Evolutionary conservation across 768 basidiomycete genomes (phyloP).

Genomic region (Calvatia gigantea): DNA sequence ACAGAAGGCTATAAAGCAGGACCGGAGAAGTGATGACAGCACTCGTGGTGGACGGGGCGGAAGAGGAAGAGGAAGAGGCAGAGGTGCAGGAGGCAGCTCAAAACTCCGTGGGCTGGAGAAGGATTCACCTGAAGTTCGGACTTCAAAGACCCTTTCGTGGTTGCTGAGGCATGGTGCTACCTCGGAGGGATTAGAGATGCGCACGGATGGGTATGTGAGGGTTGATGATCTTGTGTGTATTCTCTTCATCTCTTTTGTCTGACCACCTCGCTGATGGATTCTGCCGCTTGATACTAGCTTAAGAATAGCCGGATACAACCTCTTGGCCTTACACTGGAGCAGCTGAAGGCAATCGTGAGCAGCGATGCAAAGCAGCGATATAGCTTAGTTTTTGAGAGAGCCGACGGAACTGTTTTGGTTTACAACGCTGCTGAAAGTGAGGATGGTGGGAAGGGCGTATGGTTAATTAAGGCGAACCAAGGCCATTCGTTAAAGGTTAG

Average conservation of each 20-base stretch:
- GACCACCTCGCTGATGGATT: background rate
- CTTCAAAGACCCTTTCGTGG: conserved; percentile 89
- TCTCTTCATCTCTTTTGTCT: background rate
- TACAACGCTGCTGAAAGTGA: conserved; percentile 17
- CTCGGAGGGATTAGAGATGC: conserved; percentile 69
- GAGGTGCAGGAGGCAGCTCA: background rate
- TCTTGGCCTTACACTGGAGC: conserved; percentile 51
- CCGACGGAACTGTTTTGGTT: conserved; percentile 14
- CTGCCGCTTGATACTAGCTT: background rate
- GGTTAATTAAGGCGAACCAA: conserved; percentile 91
- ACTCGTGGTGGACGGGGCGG: background rate
- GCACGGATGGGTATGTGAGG: conserved; percentile 81
- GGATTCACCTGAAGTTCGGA: conserved; percentile 64
- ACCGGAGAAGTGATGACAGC: background rate
- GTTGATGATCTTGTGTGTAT: conserved; percentile 77
- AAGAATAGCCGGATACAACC: conserved; percentile 51
- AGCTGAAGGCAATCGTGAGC: conserved; percentile 61
- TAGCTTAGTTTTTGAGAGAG: conserved; percentile 50
- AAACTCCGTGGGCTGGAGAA: conserved; percentile 58
- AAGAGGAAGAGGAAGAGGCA: background rate
- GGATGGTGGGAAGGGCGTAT: conserved; percentile 33
- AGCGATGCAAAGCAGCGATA: conserved; percentile 67
- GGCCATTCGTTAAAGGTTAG: conserved; percentile 81
- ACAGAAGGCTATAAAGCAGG: background rate
- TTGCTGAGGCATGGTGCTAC: conserved; percentile 82